These are phyloP conservation scores for Trichophyton rubrum DNA, from an alignment of 2,329 filamentous ascomycete species.

Conservation along the genomic window DNA sequence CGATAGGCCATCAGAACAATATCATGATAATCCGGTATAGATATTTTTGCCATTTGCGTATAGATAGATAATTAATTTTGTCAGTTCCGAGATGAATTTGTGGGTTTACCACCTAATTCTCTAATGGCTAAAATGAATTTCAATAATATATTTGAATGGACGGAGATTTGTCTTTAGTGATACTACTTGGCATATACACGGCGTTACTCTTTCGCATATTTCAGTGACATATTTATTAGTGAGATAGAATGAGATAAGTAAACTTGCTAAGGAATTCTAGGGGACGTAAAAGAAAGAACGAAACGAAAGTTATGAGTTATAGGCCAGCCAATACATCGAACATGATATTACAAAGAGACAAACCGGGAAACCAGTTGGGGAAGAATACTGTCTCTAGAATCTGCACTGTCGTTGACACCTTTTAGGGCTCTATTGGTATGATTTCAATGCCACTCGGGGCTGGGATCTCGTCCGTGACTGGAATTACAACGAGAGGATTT, in stretches of 20 bases:
- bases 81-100: not conserved
- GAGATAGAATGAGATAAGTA: not conserved
- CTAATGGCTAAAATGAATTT: not conserved
- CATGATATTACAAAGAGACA: not conserved
- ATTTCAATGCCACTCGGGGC: not conserved
- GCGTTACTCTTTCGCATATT: no score
- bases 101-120: not conserved
- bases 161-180: not conserved
- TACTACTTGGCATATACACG: not conserved
- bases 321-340: not conserved
- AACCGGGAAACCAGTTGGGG: no score
- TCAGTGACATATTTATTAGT: not conserved
- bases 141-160: not conserved
- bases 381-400: not conserved
- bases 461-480: not conserved
- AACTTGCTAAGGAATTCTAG: not conserved
- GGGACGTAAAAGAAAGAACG: not conserved
- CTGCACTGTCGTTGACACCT: not conserved
- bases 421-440: not conserved
- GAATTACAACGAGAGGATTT: not conserved
- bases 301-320: not conserved
- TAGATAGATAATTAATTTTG: not conserved
- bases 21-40: slow-evolving; percentile 25
- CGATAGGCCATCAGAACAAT: slow-evolving; percentile 20
- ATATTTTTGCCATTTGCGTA: not conserved